Evolutionary conservation across 768 basidiomycete genomes (phyloP).

Genomic region (Collybiopsis confluens): DNA sequence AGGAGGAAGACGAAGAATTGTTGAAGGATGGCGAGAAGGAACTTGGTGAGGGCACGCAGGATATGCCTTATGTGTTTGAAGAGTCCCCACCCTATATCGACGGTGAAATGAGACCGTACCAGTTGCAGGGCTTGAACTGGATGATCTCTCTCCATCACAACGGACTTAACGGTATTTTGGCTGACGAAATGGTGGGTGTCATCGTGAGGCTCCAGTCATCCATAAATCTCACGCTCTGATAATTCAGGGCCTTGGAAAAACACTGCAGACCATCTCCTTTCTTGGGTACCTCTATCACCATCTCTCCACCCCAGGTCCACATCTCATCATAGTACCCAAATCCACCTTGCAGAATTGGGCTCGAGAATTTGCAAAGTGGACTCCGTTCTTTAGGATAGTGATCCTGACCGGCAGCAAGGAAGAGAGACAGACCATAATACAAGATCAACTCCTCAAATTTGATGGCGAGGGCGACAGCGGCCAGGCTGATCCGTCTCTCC

Average conservation of each 20-base stretch:
- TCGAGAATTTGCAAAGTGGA: slow-evolving; percentile 90
- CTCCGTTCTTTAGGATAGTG: slow-evolving; percentile 79
- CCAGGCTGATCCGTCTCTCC: background rate
- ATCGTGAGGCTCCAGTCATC: background rate
- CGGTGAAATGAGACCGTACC: slow-evolving; percentile 89
- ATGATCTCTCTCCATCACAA: slow-evolving; percentile 96
- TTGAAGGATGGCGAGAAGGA: slow-evolving; percentile 81
- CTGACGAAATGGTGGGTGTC: slow-evolving; percentile 82
- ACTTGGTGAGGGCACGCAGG: slow-evolving; percentile 61
- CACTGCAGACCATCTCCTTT: slow-evolving; percentile 96
- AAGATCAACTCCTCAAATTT: slow-evolving; percentile 72
- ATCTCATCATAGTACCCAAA: slow-evolving; percentile 97
- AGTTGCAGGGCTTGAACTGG: slow-evolving; percentile 95
- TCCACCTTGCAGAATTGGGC: slow-evolving; percentile 97
- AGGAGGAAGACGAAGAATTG: slow-evolving; percentile 97
- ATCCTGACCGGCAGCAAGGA: slow-evolving; percentile 85
- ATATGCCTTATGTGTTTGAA: slow-evolving; percentile 93
- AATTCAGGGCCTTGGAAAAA: slow-evolving; percentile 90
- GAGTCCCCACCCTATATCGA: slow-evolving; percentile 88
- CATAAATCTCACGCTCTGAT: background rate
- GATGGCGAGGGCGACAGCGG: slow-evolving; percentile 26
- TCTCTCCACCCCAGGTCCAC: slow-evolving; percentile 70
- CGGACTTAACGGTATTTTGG: slow-evolving; percentile 93
- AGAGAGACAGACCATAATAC: slow-evolving; percentile 80
- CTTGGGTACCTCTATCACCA: slow-evolving; percentile 91